phyloP scores from a whole-genome alignment of 139 green algal genomes.

The Chlamydomonas incerta region DNA sequence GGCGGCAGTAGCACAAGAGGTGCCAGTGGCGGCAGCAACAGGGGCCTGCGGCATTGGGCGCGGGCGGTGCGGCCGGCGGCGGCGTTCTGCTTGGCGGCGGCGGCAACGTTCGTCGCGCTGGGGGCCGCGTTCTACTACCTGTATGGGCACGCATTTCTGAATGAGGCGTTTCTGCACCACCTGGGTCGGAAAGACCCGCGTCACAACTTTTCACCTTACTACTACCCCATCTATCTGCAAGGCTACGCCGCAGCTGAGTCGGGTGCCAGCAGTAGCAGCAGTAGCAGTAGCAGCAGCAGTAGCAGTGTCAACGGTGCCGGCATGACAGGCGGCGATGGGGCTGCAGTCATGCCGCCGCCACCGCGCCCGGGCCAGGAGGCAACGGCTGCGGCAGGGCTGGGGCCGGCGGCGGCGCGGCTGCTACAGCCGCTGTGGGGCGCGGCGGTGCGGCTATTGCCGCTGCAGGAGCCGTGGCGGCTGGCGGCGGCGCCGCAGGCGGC shows the following conservation, averaged over 20 bases:
- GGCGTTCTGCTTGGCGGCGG: conserved; percentile 45
- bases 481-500: conserved; percentile 46
- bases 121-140: conserved; percentile 62
- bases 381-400: too few relatives aligned
- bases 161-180: conserved; percentile 93
- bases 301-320: background rate
- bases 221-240: conserved; percentile 85
- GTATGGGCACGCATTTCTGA: conserved; percentile 79
- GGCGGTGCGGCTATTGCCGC: background rate
- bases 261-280: background rate
- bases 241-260: conserved; percentile 17
- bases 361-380: background rate
- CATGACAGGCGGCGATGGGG: background rate
- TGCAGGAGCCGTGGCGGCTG: conserved; percentile 33
- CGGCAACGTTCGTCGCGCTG: conserved; percentile 67
- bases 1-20: background rate
- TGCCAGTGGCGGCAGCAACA: background rate
- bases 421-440: background rate
- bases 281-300: background rate
- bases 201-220: conserved; percentile 96
- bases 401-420: background rate
- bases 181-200: conserved; percentile 78
- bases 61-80: background rate
- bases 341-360: background rate
- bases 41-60: background rate